Evolutionary conservation across 768 basidiomycete species (phyloP), one percentile per base, ranked within the genome.

Genomic region (Lactarius vividus): DNA sequence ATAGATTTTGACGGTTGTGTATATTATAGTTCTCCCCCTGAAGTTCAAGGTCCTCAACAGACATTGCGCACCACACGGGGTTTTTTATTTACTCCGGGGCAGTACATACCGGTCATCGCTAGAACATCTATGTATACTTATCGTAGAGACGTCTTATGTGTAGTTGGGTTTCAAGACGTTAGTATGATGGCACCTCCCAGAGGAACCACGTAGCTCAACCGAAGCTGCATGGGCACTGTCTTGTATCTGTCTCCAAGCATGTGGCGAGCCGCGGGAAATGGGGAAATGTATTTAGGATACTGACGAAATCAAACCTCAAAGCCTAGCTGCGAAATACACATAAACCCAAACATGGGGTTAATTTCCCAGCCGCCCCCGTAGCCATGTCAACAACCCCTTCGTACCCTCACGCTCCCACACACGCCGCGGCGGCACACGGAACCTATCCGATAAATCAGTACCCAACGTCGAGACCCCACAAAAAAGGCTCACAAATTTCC

Each of bases 371-470:
- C 91, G 81, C 20, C 88, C 89, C 60, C 88, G 81, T 71, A 94
- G 74, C 91, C 91, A 94, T 65, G 83, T 87, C 77, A 92, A 71
- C 61, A 93, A 71, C 2, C 92, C 91, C 70, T 89, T 92, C 23
- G 91, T 92, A 2, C 91, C 92, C 72, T 94, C 92, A 55, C 91
- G 80, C 74, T 94, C 92, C 92, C 92, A 94, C 11, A 94, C 87
- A 26, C 88, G 81, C 67, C 92, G 80, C 64, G 87, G 85, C 0
- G 92, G 92, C 23, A 92, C 86, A 33, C 92, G 88, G 80, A 94
- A 94, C 16, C 91, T 92, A 59, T 52, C 4, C 63, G 37, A 46
- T 8, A 31, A 46, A 57, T 39, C 42, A 54, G 54, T 67, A 10
- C 39, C 39, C 52, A 40, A 54, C 20, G n/a, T 20, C 13, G 1